Base-by-base conservation (phyloP, 164 flowering plant genomes). In the Chimonanthus salicifolius region DNA sequence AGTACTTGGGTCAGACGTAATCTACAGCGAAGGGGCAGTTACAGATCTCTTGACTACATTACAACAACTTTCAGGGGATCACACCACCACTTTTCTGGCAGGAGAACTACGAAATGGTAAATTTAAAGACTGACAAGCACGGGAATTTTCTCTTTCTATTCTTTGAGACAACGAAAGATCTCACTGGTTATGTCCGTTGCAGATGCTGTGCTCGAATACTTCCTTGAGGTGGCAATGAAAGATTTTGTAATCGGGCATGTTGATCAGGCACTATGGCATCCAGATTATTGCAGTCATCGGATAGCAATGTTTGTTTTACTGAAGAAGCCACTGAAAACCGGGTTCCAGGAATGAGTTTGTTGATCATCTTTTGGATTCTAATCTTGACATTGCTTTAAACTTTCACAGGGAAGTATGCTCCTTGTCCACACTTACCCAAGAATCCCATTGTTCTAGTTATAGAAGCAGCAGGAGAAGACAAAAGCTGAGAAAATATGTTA, bases 61-160 rank as follows among this genome's bases (percentile, higher is more conserved):
- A 7, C 18, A 49, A 44, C 86, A 85, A 67, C 89, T 94, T 16
- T 87, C 85, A 78, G 94, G 91, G 48, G 46, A 51, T 33, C 84
- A 88, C 60, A 94, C 98, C 54, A 94, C 97, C 9, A 80, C 87
- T 13, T 71, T 94, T 72, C 76, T 94, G 80, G 84, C 94, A 6
- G 97, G 97, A 71, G 97, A 94, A 78, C 94, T 94, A 49, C 85
- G 97, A 49, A 94, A 94, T 79, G 97, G 98, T 88, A 78, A 67
- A 62, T 5, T 50, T 43, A 33, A 50, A 11, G 62, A 58, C 15
- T 50, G 33, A 21, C 48, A 2, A n/a, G 5, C 60, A 54, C 3
- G 16, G 54, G 11, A 16, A 50, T 69, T 58, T 69, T 48, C 33
- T 48, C 9, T 7, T 47, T 50, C 43, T 13, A 18, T 18, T 45